Evolutionary conservation across 2,329 filamentous ascomycete species (phyloP).

Genomic region (Drechslerella stenobrocha): DNA sequence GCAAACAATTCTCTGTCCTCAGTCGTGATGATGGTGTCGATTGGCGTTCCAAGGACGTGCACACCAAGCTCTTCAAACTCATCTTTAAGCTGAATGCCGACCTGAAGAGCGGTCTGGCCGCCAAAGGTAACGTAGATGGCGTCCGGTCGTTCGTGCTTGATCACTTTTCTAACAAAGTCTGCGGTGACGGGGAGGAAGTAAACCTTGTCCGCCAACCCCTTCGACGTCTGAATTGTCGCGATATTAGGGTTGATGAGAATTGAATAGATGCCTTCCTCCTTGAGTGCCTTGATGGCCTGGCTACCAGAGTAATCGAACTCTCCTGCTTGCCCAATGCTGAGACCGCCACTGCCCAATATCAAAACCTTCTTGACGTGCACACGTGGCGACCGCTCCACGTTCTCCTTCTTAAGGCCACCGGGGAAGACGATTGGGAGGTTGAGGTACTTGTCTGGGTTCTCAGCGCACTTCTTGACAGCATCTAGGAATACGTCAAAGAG

Average conservation of each 20-base stretch:
- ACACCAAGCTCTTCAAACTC: conserved; percentile 92
- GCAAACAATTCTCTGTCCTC: conserved; percentile 98
- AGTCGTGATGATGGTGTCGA: conserved; percentile 97
- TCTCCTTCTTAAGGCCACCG: conserved; percentile 78
- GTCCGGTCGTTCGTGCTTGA: conserved; percentile 89
- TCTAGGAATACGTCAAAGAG: conserved; percentile 95
- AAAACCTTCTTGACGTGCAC: conserved; percentile 92
- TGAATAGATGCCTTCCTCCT: conserved; percentile 97
- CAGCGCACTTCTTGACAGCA: conserved; percentile 72
- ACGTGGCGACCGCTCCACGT: conserved; percentile 72
- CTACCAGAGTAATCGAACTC: conserved; percentile 99
- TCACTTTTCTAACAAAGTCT: conserved; percentile 97
- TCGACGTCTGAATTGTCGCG: conserved; percentile 97
- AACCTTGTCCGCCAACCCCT: conserved; percentile 95
- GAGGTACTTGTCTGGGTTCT: conserved; percentile 64
- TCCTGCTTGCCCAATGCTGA: conserved; percentile 96
- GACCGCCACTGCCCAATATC: conserved; percentile 87
- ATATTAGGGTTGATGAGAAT: conserved; percentile 99
- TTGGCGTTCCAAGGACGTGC: conserved; percentile 91
- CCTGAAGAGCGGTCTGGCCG: conserved; percentile 93
- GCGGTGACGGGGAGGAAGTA: conserved; percentile 97
- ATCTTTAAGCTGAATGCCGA: conserved; percentile 96
- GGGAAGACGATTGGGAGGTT: conserved; percentile 79
- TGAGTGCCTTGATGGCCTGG: conserved; percentile 96
- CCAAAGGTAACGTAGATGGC: conserved; percentile 98